Base-by-base conservation (phyloP, 805 yeast genomes). In the Ogataea paradorogensis region DNA sequence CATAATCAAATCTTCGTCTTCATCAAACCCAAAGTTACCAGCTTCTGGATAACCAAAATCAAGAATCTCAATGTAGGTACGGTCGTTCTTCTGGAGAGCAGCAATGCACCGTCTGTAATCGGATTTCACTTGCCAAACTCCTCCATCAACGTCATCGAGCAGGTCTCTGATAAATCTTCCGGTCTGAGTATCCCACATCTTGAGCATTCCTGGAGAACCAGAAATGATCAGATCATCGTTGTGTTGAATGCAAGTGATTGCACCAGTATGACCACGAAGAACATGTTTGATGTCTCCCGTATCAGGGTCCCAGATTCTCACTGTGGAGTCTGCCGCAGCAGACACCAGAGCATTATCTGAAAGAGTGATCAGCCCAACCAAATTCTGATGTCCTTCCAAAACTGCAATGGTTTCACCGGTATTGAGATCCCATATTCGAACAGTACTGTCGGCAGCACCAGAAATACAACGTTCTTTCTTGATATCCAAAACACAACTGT, bases 291-390 rank as follows among this genome's bases (percentile, higher is more conserved):
- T 77, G 15, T 73, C 73, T 21, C 86, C 89, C 7, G 81, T 75
- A 20, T 77, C 77, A 1, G 96, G 93, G 56, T 93, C 84, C 99
- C 99, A 93, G 2, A 91, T 82, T 36, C 97, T 73, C 29, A 93
- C 70, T 0, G 96, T 82, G 3, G 93, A 78, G 61, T 93, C 99
- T 0, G 98, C 98, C 2, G 97, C 98, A 0, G 96, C 99, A 31
- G 95, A 84, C 1, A 91, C 95, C 9, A 93, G 68, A 33, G 78
- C 80, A 25, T 82, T 79, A 18, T 83, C 80, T 5, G 88, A 80
- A 7, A 90, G 73, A 31, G 86, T 87, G 20, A 91, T 69, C 31
- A 93, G 67, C 0, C 98, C 99, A 11, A 93, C 99, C 15, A 93
- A 66, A 9, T 91, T 85, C 1, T 86, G 80, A 61, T 93, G 99